Evolutionary conservation across 305 asterid genomes (phyloP).

Genomic region (Fraxinus nigra): DNA sequence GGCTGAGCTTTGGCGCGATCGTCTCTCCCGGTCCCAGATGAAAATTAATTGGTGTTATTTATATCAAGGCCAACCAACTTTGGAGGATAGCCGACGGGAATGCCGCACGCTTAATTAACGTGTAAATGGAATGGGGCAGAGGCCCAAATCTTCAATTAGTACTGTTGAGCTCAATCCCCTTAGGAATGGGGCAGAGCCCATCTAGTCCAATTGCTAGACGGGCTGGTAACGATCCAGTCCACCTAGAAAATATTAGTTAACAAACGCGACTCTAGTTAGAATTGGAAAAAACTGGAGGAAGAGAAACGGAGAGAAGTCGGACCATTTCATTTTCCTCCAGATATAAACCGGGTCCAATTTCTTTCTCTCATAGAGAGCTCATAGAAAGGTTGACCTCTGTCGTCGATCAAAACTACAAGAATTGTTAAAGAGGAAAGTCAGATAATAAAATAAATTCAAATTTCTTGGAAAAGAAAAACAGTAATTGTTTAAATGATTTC

Average conservation of each 20-base stretch:
- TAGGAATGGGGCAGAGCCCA: not conserved
- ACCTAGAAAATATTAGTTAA: not conserved
- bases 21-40: not conserved
- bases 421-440: not conserved
- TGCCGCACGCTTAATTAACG: not conserved
- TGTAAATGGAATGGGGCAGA: not conserved
- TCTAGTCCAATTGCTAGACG: not conserved
- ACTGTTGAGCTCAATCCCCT: not conserved
- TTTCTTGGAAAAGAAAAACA: not conserved
- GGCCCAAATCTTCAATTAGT: not conserved
- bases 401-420: slow-evolving; percentile 13
- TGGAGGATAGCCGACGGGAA: not conserved
- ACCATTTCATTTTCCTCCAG: not conserved
- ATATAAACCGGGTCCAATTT: not conserved
- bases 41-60: not conserved
- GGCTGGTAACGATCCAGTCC: not conserved
- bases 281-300: not conserved
- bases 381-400: not conserved
- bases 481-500: not conserved
- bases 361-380: not conserved
- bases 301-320: not conserved
- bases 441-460: not conserved
- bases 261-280: not conserved
- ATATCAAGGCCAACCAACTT: not conserved
- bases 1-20: not conserved